Evolutionary conservation across 306 rosid species (phyloP).

Genomic region (Begonia fuchsioides): DNA sequence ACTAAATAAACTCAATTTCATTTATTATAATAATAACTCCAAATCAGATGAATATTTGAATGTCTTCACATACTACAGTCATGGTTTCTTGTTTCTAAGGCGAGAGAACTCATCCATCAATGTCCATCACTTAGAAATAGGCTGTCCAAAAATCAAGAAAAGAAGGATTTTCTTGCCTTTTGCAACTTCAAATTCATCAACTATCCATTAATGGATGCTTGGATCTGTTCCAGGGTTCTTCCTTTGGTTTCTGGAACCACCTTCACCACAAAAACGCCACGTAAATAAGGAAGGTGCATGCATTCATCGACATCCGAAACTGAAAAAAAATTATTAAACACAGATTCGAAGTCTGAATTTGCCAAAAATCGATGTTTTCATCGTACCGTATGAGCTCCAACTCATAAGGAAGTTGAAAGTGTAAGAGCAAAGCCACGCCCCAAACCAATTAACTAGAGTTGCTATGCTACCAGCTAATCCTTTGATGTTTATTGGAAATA

Average conservation of each 20-base stretch:
- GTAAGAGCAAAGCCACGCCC: constrained; percentile 73
- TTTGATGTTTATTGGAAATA: constrained; percentile 68
- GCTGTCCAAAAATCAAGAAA: too few species aligned
- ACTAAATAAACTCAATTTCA: too few species aligned
- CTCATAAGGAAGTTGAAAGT: constrained; percentile 68
- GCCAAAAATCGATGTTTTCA: not conserved
- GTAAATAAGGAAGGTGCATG: constrained; percentile 66
- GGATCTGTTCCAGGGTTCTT: constrained; percentile 82
- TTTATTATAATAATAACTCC: too few species aligned
- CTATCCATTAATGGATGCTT: constrained; percentile 30
- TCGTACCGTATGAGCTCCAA: constrained; percentile 61
- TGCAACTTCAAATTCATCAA: too few species aligned
- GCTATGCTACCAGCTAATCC: constrained; percentile 77
- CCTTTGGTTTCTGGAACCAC: constrained; percentile 91
- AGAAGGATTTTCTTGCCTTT: too few species aligned
- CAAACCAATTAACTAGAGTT: constrained; percentile 60
- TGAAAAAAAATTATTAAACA: not conserved
- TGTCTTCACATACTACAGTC: too few species aligned
- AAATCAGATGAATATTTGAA: too few species aligned
- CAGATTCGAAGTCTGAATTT: not conserved
- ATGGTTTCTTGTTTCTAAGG: too few species aligned
- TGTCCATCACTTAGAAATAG: too few species aligned
- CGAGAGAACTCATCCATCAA: too few species aligned
- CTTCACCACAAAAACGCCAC: constrained; percentile 57
- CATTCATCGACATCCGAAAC: not conserved